Evolutionary conservation across 106 monocot genomes (phyloP), one percentile per base, ranked within the genome.

Genomic region (Allium sativum): DNA sequence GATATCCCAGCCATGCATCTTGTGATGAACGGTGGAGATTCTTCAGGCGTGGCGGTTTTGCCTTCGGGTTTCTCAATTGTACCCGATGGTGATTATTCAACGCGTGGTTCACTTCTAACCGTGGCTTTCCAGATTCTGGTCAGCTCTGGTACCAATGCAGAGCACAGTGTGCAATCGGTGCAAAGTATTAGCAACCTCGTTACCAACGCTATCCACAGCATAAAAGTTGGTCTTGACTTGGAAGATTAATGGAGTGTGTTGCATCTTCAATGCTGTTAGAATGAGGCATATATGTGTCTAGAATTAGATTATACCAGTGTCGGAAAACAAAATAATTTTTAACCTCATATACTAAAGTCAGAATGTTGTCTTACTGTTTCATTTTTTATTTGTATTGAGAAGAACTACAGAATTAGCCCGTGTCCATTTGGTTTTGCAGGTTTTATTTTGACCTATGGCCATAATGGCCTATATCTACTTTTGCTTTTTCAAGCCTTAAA

Each of bases 1-100:
- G 93, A 93, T 73, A 69, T 81, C 22, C 87, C 87, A 20, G 84
- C 87, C 54, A 93, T 93, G 88, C 84, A 93, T 60, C 51, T 84
- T 9, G 84, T 93, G 31, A 88, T 93, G 93, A 82, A 74, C 67
- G 93, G 88, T 41, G 93, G 88, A 8, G 92, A 93, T 65, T 74
- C 92, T 6, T 31, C 31, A 31, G 84, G 82, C 64, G 87, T 88
- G 8, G 84, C 87, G 6, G 76, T 93, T 42, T 81, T 93, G 3
- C 87, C 92, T 0, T 93, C 93, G 3, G 93, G 93, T 13, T 93
- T 93, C 48, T 71, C 84, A 42, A 79, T 87, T 43, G 55, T 72
- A 40, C 83, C 92, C 0, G 92, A 83, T 55, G 79, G 78, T 8
- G 47, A 12, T 7, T n/a, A 42, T 12, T 55, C 20, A n/a, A 12